Evolutionary conservation across 1,284 basidiomycete genomes (phyloP).

Genomic region (Naganishia sp.): DNA sequence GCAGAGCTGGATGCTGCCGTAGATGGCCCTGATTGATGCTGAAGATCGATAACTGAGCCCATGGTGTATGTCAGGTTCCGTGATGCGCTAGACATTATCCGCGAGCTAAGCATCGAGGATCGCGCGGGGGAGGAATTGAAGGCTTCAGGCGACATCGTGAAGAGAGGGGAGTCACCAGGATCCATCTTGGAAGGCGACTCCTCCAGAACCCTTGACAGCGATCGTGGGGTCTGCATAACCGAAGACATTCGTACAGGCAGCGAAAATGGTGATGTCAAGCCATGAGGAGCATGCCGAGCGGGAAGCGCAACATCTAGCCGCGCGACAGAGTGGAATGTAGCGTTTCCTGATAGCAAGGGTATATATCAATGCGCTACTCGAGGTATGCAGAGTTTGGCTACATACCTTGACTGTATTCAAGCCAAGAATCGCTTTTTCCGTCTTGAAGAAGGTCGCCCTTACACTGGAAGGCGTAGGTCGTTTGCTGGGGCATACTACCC

Average conservation of each 20-base stretch:
- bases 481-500: background rate
- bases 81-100: conserved; percentile 1
- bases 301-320: no score
- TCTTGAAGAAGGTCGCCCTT: background rate
- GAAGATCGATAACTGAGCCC: background rate
- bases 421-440: background rate
- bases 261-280: conserved; percentile 6
- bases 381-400: no score
- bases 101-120: conserved; percentile 3
- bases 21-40: background rate
- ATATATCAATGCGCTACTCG: no score
- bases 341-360: no score
- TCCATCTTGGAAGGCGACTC: conserved; percentile 16
- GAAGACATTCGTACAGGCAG: background rate
- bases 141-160: conserved; percentile 7
- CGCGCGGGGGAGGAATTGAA: background rate
- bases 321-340: no score
- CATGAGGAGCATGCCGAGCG: background rate
- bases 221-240: background rate
- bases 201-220: conserved; percentile 2
- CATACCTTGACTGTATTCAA: background rate
- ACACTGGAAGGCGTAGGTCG: background rate
- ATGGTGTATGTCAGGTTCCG: conserved; percentile 16
- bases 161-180: conserved; percentile 2
- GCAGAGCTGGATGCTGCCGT: background rate